Conservation (phyloP, 805 yeast species). For the Saturnispora hagleri region DNA sequence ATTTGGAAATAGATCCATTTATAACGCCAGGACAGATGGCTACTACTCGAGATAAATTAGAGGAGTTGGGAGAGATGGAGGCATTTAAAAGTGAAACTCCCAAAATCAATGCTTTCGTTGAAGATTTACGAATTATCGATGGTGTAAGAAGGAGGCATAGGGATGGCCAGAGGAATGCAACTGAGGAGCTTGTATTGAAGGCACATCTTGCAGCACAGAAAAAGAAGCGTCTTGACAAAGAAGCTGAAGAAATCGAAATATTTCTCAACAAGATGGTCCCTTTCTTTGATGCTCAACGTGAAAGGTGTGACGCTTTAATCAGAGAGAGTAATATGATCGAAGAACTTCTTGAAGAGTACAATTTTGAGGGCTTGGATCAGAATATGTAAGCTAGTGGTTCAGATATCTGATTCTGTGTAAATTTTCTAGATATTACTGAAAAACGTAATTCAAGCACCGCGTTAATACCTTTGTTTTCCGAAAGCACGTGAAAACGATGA, state of each 20-base stretch:
- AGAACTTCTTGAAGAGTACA: not conserved
- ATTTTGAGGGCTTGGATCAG: not conserved
- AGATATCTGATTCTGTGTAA: not conserved
- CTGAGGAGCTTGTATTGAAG: not conserved
- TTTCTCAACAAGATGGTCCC: not conserved
- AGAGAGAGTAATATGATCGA: not conserved
- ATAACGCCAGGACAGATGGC: not conserved
- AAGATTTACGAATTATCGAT: not conserved
- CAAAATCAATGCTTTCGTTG: not conserved
- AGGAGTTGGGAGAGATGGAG: not conserved
- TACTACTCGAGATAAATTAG: not conserved
- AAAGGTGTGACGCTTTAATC: not conserved
- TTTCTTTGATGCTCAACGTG: not conserved
- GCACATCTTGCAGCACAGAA: not conserved
- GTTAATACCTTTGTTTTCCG: not conserved
- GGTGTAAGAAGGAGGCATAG: not conserved
- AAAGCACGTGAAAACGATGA: slow-evolving; percentile 3
- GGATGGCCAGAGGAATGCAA: not conserved
- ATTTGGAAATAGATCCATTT: not conserved
- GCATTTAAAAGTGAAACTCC: not conserved
- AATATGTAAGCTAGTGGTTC: not conserved
- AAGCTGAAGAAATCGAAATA: not conserved
- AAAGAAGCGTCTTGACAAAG: not conserved
- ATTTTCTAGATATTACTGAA: not conserved
- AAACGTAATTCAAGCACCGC: not conserved